Evolutionary conservation across 352 stramenopile genomes (phyloP), one percentile per base, ranked within the genome.

Genomic region (Detonula confervacea): DNA sequence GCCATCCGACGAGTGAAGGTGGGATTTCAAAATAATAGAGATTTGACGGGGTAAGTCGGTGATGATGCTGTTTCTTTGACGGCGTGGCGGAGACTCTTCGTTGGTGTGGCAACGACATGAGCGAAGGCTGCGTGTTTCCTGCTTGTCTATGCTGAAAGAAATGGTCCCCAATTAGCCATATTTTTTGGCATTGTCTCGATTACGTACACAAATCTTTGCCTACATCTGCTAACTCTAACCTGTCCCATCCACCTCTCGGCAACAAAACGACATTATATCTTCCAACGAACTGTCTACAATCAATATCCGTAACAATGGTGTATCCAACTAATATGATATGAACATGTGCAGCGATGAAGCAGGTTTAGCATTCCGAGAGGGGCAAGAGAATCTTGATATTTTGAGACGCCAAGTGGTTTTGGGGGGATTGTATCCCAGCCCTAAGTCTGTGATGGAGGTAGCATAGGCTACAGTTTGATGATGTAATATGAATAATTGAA

Each of bases 401-500:
- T 71, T 93, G 24, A 85, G 68, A 71, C 73, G 86, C 46, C 88
- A 93, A 67, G 80, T 78, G 49, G 59, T 85, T 18, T 49, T 93
- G 33, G 84, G 81, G 61, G 63, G 79, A 46, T 73, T 92, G 9
- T 93, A 92, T 80, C 88, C 86, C 25, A 90, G 80, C 80, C 77
- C 71, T 52, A 11, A 27, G n/a, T 91, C 81, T 88, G 88, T 93
- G 1, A 93, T 92, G 88, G 88, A 93, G 52, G n/a, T n/a, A 80
- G 52, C 46, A 59, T 44, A 9, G 24, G 29, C 29, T 25, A n/a
- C n/a, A n/a, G n/a, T n/a, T n/a, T n/a, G n/a, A n/a, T n/a, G n/a
- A n/a, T n/a, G n/a, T n/a, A n/a, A n/a, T n/a, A n/a, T n/a, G n/a
- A n/a, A n/a, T n/a, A n/a, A n/a, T n/a, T n/a, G n/a, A n/a, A n/a